phyloP scores from a whole-genome alignment of 2,329 filamentous ascomycete species.

The Cladobotryum mycophilum region DNA sequence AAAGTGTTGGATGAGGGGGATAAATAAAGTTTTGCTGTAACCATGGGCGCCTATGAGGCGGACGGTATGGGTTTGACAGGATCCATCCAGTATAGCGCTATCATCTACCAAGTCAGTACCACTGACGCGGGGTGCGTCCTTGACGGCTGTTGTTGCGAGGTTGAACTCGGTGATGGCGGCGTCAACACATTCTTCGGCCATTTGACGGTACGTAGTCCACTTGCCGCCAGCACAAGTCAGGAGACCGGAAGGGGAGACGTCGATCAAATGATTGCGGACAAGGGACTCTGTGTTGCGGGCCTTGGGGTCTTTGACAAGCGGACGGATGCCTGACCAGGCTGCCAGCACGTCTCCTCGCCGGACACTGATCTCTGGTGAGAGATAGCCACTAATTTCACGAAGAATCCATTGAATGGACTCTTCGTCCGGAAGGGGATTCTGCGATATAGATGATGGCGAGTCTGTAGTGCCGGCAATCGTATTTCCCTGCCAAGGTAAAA shows the following conservation, averaged over 20 bases:
- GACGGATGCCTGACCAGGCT: slow-evolving; percentile 83
- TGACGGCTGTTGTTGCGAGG: slow-evolving; percentile 51
- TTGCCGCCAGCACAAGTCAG: slow-evolving; percentile 84
- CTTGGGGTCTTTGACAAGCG: slow-evolving; percentile 79
- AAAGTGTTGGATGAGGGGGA: slow-evolving; percentile 90
- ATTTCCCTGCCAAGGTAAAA: slow-evolving; percentile 88
- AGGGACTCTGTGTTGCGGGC: slow-evolving; percentile 81
- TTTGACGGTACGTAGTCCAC: slow-evolving; percentile 90
- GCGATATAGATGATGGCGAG: slow-evolving; percentile 63
- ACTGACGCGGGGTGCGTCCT: slow-evolving; percentile 59
- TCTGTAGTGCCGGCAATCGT: slow-evolving; percentile 88
- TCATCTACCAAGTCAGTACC: slow-evolving; percentile 67
- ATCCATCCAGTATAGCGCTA: slow-evolving; percentile 56
- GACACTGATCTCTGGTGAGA: slow-evolving; percentile 78
- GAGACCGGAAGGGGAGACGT: slow-evolving; percentile 71
- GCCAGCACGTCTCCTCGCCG: slow-evolving; percentile 82
- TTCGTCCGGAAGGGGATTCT: slow-evolving; percentile 71
- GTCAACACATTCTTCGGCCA: slow-evolving; percentile 86
- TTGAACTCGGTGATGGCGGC: slow-evolving; percentile 65
- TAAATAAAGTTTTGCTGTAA: slow-evolving; percentile 84
- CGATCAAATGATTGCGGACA: slow-evolving; percentile 79
- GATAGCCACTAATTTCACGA: slow-evolving; percentile 72
- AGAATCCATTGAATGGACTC: slow-evolving; percentile 86
- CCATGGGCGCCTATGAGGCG: slow-evolving; percentile 79
- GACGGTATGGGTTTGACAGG: slow-evolving; percentile 77